Evolutionary conservation across 2,329 filamentous ascomycete species (phyloP), one percentile per base, ranked within the genome.

Genomic region (Trichoderma brevicompactum): DNA sequence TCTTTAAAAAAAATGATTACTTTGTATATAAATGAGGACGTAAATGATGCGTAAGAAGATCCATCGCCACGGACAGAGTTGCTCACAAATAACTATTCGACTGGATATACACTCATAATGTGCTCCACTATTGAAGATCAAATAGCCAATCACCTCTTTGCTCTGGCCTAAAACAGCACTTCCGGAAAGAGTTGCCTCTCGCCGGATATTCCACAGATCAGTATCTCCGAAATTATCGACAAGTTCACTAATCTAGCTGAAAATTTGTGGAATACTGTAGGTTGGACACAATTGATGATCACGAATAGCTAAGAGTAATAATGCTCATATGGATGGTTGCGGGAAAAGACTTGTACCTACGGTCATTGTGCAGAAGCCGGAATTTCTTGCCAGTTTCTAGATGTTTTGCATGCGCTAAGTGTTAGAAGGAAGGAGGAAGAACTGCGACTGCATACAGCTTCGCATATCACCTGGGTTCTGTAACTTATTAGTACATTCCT

Each of bases 161-260:
- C 4, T 7, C 34, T 8, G 13, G 8, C 13, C 4, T 12, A 3
- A 28, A 7, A 8, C 19, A 49, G 23, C 36, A 15, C 10, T 28
- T 34, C 19, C 58, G 58, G 58, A 40, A 7, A 52, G 58, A 61
- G 9, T 61, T 61, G 58, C 58, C 58, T 36, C 10, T 0, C 15
- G 7, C 6, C 48, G 23, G 23, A 32, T 19, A 0, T 17, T 36
- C 3, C 9, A 32, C 34, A 17, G n/a, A 34, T 12, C 28, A 17
- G 38, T 61, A 61, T 61, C 46, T 52, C 58, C 58, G 58, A 43
- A 15, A n/a, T 15, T 52, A 13, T 32, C 9, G 10, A 8, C 36
- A 12, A 2, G 58, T 34, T 61, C 58, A 61, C 46, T 61, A 61
- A 61, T 61, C 58, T 5, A 5, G 15, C 10, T 34, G 32, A 6